phyloP scores from a whole-genome alignment of 202 grass and related monocot genomes.

The Brachypodium distachyon region DNA sequence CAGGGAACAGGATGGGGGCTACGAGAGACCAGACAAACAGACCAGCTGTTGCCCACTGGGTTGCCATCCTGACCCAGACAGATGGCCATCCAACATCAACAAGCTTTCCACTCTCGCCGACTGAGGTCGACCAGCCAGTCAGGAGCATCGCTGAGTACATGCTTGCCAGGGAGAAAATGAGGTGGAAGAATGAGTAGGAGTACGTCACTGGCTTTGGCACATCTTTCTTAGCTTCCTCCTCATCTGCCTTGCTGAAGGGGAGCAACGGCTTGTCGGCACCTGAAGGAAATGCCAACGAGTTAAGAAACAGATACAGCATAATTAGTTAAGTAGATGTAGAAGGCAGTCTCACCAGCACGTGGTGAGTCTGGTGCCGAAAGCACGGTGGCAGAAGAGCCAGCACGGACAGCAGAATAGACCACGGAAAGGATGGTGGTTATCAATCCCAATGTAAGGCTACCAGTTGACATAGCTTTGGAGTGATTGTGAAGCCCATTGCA shows the following conservation, averaged over 20 bases:
- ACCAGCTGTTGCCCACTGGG: constrained; percentile 85
- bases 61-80: constrained; percentile 88
- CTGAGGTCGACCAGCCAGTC: constrained; percentile 95
- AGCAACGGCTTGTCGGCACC: constrained; percentile 82
- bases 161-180: constrained; percentile 99
- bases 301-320: background rate
- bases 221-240: constrained; percentile 56
- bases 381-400: constrained; percentile 77
- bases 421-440: constrained; percentile 88
- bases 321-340: background rate
- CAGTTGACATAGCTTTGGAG: constrained; percentile 85
- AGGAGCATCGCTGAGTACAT: constrained; percentile 96
- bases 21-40: constrained; percentile 88
- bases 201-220: constrained; percentile 63
- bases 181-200: constrained; percentile 98
- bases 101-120: constrained; percentile 85
- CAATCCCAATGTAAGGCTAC: constrained; percentile 80
- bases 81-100: constrained; percentile 96
- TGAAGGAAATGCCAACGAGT: background rate
- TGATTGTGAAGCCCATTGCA: constrained; percentile 97
- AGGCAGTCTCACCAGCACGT: constrained; percentile 44
- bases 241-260: constrained; percentile 83
- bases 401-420: constrained; percentile 93
- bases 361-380: constrained; percentile 76
- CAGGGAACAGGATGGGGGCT: constrained; percentile 73